Conservation (phyloP, 163 green algal species). For the Picocystis sp. region DNA sequence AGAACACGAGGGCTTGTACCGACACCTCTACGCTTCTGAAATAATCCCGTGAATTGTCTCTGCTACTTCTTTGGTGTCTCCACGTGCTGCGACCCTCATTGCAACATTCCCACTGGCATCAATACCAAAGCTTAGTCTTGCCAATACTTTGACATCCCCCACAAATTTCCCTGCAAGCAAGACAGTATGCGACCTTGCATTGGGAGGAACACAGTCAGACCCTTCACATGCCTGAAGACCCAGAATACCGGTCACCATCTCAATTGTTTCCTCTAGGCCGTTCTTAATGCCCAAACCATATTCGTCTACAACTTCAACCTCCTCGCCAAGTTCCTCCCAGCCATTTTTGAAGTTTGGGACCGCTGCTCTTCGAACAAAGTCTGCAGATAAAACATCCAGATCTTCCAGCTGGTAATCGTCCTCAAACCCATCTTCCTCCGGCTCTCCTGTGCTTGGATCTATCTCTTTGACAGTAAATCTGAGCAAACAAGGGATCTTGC, state of each 20-base stretch:
- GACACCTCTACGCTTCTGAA: slow-evolving; percentile 9
- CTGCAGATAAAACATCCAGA: slow-evolving; percentile 45
- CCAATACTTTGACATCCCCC: slow-evolving; percentile 43
- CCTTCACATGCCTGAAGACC: slow-evolving; percentile 73
- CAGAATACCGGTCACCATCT: slow-evolving; percentile 72
- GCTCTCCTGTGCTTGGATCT: slow-evolving; percentile 66
- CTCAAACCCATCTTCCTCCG: slow-evolving; percentile 39
- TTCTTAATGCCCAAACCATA: slow-evolving; percentile 77
- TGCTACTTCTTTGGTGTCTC: slow-evolving; percentile 36
- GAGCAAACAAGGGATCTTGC: slow-evolving; percentile 60
- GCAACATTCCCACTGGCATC: slow-evolving; percentile 68
- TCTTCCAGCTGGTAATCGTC: slow-evolving; percentile 98
- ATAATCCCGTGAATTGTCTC: slow-evolving; percentile 91
- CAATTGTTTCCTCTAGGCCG: slow-evolving; percentile 70
- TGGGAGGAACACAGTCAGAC: slow-evolving; percentile 77
- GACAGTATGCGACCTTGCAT: slow-evolving; percentile 80
- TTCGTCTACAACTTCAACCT: slow-evolving; percentile 69
- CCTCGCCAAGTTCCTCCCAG: slow-evolving; percentile 71
- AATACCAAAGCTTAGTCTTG: slow-evolving; percentile 81
- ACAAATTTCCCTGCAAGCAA: slow-evolving; percentile 69
- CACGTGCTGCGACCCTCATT: slow-evolving; percentile 86
- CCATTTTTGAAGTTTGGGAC: slow-evolving; percentile 63
- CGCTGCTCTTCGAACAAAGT: slow-evolving; percentile 63
- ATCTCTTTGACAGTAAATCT: slow-evolving; percentile 96
- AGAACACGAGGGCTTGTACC: not conserved